Percentiles rank a stretch among this genome's conserved stretches.
Evolutionary conservation across 768 basidiomycete species (phyloP).

Genomic region (Tulasnella calospora): DNA sequence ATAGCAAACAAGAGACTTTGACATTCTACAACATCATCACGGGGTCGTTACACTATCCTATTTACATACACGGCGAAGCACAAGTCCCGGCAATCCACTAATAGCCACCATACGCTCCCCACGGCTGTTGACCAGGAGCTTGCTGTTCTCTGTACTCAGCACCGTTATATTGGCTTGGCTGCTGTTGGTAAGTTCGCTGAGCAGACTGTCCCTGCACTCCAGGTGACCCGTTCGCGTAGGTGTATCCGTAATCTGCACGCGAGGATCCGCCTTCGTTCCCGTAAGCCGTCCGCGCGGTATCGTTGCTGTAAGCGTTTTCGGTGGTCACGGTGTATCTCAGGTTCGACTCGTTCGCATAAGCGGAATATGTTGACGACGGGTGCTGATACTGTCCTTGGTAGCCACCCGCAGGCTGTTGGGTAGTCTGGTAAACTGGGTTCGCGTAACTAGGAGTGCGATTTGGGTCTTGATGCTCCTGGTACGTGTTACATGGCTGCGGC

Average conservation of each 20-base stretch:
- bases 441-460: not conserved
- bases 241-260: not conserved
- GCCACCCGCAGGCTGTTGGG: not conserved
- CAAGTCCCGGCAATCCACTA: not conserved
- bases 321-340: not conserved
- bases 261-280: not conserved
- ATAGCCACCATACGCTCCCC: not conserved
- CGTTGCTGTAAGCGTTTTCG: not conserved
- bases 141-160: not conserved
- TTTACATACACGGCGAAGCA: not conserved
- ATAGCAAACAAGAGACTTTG: not conserved
- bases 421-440: not conserved
- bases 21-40: conserved; percentile 5
- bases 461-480: conserved; percentile 11
- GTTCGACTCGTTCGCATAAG: conserved; percentile 6
- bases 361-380: not conserved
- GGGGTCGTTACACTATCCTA: not conserved
- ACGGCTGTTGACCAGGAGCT: not conserved
- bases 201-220: not conserved
- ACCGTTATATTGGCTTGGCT: not conserved
- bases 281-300: not conserved
- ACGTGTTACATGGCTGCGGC: conserved; percentile 24
- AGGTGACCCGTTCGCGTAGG: not conserved
- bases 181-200: not conserved
- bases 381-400: not conserved